phyloP scores from a whole-genome alignment of 306 rosid genomes.

The Castanea mollissima region DNA sequence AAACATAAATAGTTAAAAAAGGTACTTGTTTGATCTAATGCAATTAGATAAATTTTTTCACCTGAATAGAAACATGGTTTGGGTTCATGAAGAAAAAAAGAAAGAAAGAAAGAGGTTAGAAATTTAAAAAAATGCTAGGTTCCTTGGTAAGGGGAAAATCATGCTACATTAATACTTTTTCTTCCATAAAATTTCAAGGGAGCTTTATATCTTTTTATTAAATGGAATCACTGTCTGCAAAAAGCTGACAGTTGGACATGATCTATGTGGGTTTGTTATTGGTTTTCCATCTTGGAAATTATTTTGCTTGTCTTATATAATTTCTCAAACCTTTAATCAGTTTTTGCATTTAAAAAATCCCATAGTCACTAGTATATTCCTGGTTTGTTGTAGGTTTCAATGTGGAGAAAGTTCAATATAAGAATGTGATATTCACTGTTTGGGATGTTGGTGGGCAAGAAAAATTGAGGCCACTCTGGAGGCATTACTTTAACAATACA shows the following conservation, averaged over 20 bases:
- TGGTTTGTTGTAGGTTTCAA: slow-evolving; percentile 67
- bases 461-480: slow-evolving; percentile 94
- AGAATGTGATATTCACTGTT: slow-evolving; percentile 93
- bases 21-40: background rate
- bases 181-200: background rate
- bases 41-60: background rate
- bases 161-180: background rate
- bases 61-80: background rate
- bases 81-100: background rate
- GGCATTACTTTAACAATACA: slow-evolving; percentile 91
- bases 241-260: background rate
- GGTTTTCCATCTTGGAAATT: background rate
- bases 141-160: background rate
- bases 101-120: too few relatives aligned
- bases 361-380: background rate
- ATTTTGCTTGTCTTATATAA: background rate
- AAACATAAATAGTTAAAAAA: background rate
- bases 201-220: background rate
- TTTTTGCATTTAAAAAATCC: background rate
- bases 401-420: slow-evolving; percentile 97
- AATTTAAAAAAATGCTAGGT: background rate
- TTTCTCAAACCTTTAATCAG: background rate
- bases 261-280: background rate
- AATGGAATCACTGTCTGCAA: background rate
- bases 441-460: slow-evolving; percentile 99